Percentiles rank a stretch among this genome's conserved stretches.
phyloP scores from a whole-genome alignment of 225 moss, liverwort and hornwort species.

The Neckera pumila region DNA sequence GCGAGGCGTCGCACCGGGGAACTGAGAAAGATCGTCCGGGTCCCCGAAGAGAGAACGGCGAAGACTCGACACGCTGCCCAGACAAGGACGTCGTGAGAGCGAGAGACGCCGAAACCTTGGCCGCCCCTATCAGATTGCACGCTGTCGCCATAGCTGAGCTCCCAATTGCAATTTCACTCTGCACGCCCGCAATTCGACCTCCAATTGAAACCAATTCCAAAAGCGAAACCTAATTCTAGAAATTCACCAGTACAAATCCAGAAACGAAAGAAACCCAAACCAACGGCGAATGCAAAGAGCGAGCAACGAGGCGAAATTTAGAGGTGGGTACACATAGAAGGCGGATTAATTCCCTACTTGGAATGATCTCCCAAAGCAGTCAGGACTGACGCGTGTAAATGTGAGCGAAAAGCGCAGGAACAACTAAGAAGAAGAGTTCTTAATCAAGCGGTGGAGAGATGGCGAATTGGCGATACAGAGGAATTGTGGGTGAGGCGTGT shows the following conservation, averaged over 20 bases:
- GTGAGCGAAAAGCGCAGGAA: not conserved
- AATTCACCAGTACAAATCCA: not conserved
- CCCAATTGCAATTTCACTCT: not conserved
- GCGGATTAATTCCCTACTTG: not conserved
- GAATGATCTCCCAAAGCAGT: not conserved
- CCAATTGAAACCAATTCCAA: not conserved
- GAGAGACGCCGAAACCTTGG: not conserved
- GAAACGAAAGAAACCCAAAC: not conserved
- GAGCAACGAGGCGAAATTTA: not conserved
- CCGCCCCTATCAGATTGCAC: not conserved
- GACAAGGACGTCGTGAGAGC: not conserved
- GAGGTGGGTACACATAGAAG: not conserved
- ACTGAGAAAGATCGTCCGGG: not conserved
- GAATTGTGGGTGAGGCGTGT: not conserved
- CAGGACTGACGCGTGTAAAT: not conserved
- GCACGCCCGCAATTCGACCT: not conserved
- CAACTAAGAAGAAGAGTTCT: not conserved
- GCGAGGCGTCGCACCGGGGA: constrained; percentile 12
- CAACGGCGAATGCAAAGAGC: not conserved
- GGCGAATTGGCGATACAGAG: too few relatives aligned
- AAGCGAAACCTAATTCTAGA: not conserved
- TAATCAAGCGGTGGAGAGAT: not conserved
- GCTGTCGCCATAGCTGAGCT: constrained; percentile 2
- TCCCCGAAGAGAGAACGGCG: not conserved
- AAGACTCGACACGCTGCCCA: not conserved